Evolutionary conservation across 345 rosid species (phyloP), one percentile per base, ranked within the genome.

Genomic region (Litchi chinensis): DNA sequence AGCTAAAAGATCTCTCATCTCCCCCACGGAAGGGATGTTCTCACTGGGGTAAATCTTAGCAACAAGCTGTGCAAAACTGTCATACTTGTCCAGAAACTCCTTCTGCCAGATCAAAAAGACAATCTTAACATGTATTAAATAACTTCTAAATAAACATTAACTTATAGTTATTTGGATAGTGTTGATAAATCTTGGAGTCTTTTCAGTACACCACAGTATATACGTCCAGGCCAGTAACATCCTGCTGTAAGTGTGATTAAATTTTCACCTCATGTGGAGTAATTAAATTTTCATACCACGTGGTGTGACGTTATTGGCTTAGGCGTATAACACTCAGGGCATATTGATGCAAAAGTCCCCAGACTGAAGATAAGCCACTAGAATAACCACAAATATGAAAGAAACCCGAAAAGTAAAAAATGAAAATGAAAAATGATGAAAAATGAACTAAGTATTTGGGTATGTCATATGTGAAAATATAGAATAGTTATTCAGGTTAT

Each of bases 71-170:
- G 86, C 98, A 69, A 93, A 96, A 85, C 95, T 91, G 68, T 96
- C 99, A 52, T 96, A 92, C 88, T 96, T 96, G 90, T 94, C 98
- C 87, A 92, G 80, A 80, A 94, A 96, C 77, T 96, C 99, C 80
- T 94, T 92, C 97, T 96, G 98, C 70, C 82, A 84, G 78, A 69
- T 75, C 37, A 41, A 62, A 57, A 43, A 28, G 28, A 44, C 59
- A 12, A 74, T 43, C 44, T 70, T 21, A 8, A n/a, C 22, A 56
- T 22, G 9, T 24, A 50, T 50, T 60, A 50, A 63, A 68, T 13
- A 13, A 44, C 28, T 28, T 40, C 40, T 4, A 18, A 9, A 44
- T 44, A 8, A 12, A 6, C 8, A 11, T 12, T 26, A 65, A 26
- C 24, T 44, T 4, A 32, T 9, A n/a, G 12, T 24, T 26, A 24